phyloP scores from a whole-genome alignment of 202 grass and related monocot species.

The Saccharum hybrid region DNA sequence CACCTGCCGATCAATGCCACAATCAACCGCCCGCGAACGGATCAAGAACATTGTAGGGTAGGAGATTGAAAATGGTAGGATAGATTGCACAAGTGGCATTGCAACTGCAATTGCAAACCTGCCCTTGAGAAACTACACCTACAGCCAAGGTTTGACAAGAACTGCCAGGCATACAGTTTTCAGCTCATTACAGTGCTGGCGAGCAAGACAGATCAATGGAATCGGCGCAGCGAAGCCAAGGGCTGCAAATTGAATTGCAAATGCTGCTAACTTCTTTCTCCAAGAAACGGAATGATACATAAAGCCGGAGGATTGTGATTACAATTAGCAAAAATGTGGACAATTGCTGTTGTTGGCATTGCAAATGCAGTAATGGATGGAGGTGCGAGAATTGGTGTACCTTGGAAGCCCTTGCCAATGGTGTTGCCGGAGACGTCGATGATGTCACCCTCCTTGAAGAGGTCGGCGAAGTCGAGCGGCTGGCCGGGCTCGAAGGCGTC shows the following conservation, averaged over 20 bases:
- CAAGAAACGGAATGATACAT: background rate
- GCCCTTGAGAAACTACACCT: background rate
- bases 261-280: background rate
- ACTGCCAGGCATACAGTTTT: background rate
- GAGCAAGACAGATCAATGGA: background rate
- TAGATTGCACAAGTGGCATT: background rate
- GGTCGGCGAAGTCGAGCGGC: slow-evolving; percentile 61
- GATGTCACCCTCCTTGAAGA: slow-evolving; percentile 94
- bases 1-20: slow-evolving; percentile 56
- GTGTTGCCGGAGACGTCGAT: slow-evolving; percentile 85
- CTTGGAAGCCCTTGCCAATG: slow-evolving; percentile 99
- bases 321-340: background rate
- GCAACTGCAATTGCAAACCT: background rate
- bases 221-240: background rate
- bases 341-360: background rate
- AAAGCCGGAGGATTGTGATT: background rate
- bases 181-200: background rate
- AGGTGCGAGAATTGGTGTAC: slow-evolving; percentile 26
- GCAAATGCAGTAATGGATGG: background rate
- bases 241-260: background rate
- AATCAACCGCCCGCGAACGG: background rate
- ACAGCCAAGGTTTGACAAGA: background rate
- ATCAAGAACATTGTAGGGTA: background rate
- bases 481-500: slow-evolving; percentile 78
- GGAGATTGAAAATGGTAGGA: background rate